These are phyloP conservation scores for Leccinum angustisporum DNA, from an alignment of 1,284 basidiomycete genomes.

Conservation along the genomic window DNA sequence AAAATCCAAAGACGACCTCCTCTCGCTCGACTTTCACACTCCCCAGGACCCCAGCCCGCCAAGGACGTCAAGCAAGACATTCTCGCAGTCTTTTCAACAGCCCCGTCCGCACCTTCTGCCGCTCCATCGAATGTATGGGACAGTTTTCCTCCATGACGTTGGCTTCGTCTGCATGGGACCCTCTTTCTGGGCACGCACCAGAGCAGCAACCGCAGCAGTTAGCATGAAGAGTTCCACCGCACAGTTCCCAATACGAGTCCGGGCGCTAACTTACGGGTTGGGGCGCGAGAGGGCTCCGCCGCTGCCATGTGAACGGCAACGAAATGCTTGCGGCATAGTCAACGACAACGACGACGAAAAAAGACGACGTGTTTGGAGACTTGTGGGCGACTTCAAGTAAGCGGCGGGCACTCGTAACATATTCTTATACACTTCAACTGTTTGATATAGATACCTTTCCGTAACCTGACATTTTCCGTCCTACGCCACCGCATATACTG, in stretches of 20 bases:
- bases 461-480: conserved; percentile 39
- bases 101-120: conserved; percentile 10
- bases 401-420: no score
- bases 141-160: conserved; percentile 9
- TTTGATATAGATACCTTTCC: neutral
- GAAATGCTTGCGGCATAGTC: conserved; percentile 32
- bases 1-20: no score
- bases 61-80: conserved; percentile 86
- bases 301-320: conserved; percentile 1
- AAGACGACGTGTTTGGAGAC: conserved; percentile 79
- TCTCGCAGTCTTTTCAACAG: conserved; percentile 75
- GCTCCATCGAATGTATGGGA: conserved; percentile 1
- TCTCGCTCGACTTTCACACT: no score
- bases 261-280: conserved; percentile 45
- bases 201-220: conserved; percentile 27
- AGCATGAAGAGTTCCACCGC: conserved; percentile 57
- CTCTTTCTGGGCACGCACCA: neutral
- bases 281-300: conserved; percentile 9
- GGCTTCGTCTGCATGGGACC: conserved; percentile 22
- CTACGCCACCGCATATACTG: neutral
- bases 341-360: conserved; percentile 44
- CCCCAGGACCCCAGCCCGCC: conserved; percentile 33
- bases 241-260: conserved; percentile 28
- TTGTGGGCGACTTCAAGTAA: conserved; percentile 78
- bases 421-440: neutral